Base-by-base conservation (phyloP, 352 stramenopile genomes). In the Pythium oligandrum region DNA sequence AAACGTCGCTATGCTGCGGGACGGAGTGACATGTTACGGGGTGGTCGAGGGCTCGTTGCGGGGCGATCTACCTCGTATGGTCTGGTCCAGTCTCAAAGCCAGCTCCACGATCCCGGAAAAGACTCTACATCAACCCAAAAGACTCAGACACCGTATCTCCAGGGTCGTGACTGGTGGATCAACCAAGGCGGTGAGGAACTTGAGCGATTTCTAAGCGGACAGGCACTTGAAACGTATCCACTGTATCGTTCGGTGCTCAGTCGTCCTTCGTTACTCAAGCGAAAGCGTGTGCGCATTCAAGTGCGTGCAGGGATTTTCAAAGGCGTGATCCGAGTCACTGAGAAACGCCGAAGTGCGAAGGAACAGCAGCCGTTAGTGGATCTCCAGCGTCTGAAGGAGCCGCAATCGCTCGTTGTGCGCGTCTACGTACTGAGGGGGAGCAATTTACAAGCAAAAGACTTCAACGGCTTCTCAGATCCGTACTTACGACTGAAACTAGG, bases 231-330 rank as follows among this genome's bases (percentile, higher is more conserved):
- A 53, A 85, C 71, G 6, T 95, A 95, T 44, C 61, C 70, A 1
- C 66, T 95, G 1, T 82, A 71, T 40, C 68, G 84, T 6, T 80
- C 75, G 0, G 73, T 88, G 4, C 63, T 88, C 5, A 77, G 73
- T 5, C 62, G 81, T 3, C 73, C 75, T 5, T 87, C 70, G 17
- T 49, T 90, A 11, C 51, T 87, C 5, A 70, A 72, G 34, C 68
- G 78, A 10, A 71, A 80, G 35, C 73, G 71, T 11, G 66, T 85
- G 6, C 68, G 73, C 2, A 67, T 88, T 0, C 66, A 89, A 26
- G 51, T 92, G 12, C 68, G 70, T 17, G 76, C 84, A 6, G 86
- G 86, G 0, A 43, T 95, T 1, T 92, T 95, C 55, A 95, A 95
- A 63, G 86, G 86, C 2, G 51, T 90, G 4, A 83, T 94, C 17